These are phyloP conservation scores for Simplicillium aogashimaense DNA, from an alignment of 2,329 filamentous ascomycete species.

Conservation along the genomic window DNA sequence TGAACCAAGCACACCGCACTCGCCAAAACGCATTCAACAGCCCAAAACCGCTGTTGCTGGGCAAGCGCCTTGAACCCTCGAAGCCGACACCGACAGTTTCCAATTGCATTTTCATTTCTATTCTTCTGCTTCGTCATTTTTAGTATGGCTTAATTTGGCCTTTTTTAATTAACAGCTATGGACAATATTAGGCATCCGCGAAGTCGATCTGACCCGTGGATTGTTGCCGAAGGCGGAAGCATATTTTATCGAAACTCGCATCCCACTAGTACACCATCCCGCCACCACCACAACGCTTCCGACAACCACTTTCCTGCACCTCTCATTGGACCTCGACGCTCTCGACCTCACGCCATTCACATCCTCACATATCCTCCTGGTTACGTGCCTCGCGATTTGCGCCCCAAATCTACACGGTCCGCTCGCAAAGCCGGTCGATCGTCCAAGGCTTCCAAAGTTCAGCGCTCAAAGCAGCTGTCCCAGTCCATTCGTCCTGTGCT, in stretches of 20 bases:
- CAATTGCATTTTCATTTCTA: too few species aligned
- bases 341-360: constrained; percentile 30
- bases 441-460: not conserved
- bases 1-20: too few species aligned
- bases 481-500: constrained; percentile 6
- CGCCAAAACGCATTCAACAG: too few species aligned
- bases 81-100: too few species aligned
- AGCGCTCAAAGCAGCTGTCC: not conserved
- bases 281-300: constrained; percentile 3
- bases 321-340: constrained; percentile 27
- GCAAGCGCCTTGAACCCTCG: too few species aligned
- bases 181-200: not conserved
- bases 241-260: constrained; percentile 17
- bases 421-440: constrained; percentile 1
- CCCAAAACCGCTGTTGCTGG: too few species aligned
- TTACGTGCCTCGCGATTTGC: constrained; percentile 34
- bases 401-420: constrained; percentile 26
- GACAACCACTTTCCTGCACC: constrained; percentile 19
- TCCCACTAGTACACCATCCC: constrained; percentile 5
- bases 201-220: constrained; percentile 8
- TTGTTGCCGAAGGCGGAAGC: constrained; percentile 14
- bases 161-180: constrained; percentile 2
- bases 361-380: constrained; percentile 30
- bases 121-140: too few species aligned
- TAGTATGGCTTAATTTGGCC: too few species aligned